Evolutionary conservation across 441 rosid genomes (phyloP).

Genomic region (Biscutella laevigata): DNA sequence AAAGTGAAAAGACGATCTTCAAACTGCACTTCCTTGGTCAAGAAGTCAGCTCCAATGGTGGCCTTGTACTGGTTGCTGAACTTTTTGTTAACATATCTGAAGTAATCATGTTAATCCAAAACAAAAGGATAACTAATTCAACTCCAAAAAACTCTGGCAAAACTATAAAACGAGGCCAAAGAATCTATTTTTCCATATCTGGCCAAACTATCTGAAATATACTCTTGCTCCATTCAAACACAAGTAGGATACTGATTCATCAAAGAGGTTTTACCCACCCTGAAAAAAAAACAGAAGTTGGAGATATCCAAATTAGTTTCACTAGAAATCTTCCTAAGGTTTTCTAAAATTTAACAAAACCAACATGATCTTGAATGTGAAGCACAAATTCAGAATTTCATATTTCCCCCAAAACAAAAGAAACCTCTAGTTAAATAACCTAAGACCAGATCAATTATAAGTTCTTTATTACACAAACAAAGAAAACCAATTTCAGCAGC

Average conservation of each 20-base stretch:
- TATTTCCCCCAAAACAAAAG: background rate
- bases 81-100: constrained; percentile 74
- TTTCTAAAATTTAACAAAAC: too few relatives aligned
- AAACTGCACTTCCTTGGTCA: constrained; percentile 67
- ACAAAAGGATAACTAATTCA: too few relatives aligned
- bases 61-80: constrained; percentile 80
- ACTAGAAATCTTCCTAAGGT: too few relatives aligned
- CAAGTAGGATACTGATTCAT: too few relatives aligned
- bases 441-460: background rate
- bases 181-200: too few relatives aligned
- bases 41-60: constrained; percentile 66
- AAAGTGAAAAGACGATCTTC: constrained; percentile 74
- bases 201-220: too few relatives aligned
- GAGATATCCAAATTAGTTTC: background rate
- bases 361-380: background rate
- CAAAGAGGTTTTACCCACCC: constrained; percentile 81
- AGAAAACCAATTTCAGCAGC: constrained; percentile 1
- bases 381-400: background rate
- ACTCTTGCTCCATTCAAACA: too few relatives aligned
- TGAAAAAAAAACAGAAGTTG: constrained; percentile 24
- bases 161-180: too few relatives aligned
- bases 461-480: background rate
- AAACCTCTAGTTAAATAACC: background rate
- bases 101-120: too few relatives aligned
- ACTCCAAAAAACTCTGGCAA: too few relatives aligned